phyloP scores from a whole-genome alignment of 2,329 filamentous ascomycete genomes.

The Aspergillus sergii region DNA sequence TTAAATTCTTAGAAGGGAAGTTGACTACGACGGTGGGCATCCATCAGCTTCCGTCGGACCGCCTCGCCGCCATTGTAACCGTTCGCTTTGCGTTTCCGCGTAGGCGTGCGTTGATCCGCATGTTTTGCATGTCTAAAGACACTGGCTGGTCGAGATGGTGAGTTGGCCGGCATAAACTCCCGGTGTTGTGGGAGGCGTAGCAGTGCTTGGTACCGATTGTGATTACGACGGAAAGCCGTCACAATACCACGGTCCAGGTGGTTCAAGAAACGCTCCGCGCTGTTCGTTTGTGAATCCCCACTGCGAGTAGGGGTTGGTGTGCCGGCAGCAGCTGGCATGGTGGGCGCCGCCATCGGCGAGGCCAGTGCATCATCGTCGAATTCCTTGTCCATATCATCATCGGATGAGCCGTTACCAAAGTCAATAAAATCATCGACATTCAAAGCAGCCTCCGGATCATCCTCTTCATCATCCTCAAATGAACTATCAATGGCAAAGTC shows the following conservation, averaged over 20 bases:
- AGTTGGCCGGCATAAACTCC: conserved; percentile 49
- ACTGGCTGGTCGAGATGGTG: conserved; percentile 44
- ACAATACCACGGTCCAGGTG: conserved; percentile 73
- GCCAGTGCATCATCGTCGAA: conserved; percentile 48
- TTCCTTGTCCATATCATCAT: conserved; percentile 61
- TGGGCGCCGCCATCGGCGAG: conserved; percentile 52
- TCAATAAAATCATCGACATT: conserved; percentile 74
- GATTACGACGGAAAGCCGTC: conserved; percentile 72
- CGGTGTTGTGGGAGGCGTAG: conserved; percentile 51
- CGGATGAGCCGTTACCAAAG: conserved; percentile 62
- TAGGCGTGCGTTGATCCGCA: conserved; percentile 43
- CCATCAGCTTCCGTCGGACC: conserved; percentile 47
- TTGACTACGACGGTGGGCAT: conserved; percentile 44
- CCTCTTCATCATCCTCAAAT: conserved; percentile 63
- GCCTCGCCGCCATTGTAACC: conserved; percentile 43
- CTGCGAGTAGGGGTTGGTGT: conserved; percentile 41
- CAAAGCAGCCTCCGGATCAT: conserved; percentile 63
- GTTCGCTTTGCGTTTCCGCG: conserved; percentile 43
- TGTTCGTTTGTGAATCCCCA: conserved; percentile 33
- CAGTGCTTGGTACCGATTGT: conserved; percentile 53
- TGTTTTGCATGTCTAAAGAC: conserved; percentile 46
- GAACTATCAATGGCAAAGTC: conserved; percentile 60
- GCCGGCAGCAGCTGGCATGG: conserved; percentile 30
- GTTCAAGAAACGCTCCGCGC: conserved; percentile 58
- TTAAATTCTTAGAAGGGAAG: conserved; percentile 34